These are phyloP conservation scores for Cyclospora cayetanensis DNA, from an alignment of 169 alveolate species.

Conservation along the genomic window DNA sequence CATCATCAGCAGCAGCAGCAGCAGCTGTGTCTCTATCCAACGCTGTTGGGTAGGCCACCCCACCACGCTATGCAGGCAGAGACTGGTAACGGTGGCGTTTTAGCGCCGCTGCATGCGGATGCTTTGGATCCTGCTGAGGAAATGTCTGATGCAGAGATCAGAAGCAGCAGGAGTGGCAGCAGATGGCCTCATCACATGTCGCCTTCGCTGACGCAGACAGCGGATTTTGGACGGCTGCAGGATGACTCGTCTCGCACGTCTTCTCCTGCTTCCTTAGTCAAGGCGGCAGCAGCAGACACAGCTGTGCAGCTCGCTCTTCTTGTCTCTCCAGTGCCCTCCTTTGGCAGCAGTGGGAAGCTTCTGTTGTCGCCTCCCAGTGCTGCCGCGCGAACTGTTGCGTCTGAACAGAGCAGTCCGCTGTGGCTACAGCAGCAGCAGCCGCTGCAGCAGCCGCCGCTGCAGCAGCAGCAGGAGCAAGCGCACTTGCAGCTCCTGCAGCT, in stretches of 20 bases:
- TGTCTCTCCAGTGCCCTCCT: slow-evolving; percentile 42
- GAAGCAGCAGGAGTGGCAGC: slow-evolving; percentile 51
- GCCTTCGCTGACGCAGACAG: slow-evolving; percentile 10
- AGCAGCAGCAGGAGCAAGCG: slow-evolving; percentile 40
- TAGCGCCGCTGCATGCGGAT: not conserved
- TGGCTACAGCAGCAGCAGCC: not conserved
- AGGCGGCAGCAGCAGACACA: not conserved
- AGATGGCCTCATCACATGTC: slow-evolving; percentile 3
- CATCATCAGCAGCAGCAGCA: slow-evolving; percentile 34
- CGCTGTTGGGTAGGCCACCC: slow-evolving; percentile 40
- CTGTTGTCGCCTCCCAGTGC: not conserved
- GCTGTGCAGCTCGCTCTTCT: slow-evolving; percentile 40
- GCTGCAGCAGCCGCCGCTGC: too few species aligned
- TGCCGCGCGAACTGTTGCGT: not conserved
- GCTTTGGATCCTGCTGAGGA: slow-evolving; percentile 5
- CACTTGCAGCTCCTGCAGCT: slow-evolving; percentile 42
- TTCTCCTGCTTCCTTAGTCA: not conserved
- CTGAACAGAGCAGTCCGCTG: not conserved
- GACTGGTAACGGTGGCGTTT: not conserved
- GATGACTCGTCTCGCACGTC: slow-evolving; percentile 22
- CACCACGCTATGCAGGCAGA: slow-evolving; percentile 3
- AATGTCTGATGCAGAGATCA: not conserved
- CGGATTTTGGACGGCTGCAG: slow-evolving; percentile 17
- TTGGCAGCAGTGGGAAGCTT: slow-evolving; percentile 38
- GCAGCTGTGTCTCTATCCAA: slow-evolving; percentile 16